Evolutionary conservation across 495 filamentous ascomycete genomes (phyloP), one percentile per base, ranked within the genome.

Genomic region (Penicillium cataractarum): DNA sequence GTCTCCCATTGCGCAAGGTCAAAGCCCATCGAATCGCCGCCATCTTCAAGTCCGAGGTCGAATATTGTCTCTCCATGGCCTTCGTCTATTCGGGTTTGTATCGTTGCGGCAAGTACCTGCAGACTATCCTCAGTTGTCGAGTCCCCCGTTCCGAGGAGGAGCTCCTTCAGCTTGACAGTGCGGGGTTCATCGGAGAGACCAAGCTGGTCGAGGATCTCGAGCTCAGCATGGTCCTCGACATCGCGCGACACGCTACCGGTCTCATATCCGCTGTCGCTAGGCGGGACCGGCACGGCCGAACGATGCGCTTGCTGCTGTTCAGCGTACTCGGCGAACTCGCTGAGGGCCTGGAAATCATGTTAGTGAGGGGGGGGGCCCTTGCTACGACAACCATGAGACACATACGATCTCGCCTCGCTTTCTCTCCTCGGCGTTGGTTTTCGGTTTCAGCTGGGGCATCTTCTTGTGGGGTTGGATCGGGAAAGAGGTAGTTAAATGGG

Each of bases 261-360:
- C 7, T 60, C 65, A 58, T 81, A 78, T 29, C 76, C 76, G 65
- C 73, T 82, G 52, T 81, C 76, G 65, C 77, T 78, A 22, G 78
- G 77, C 15, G 70, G 74, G 22, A 64, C 66, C 27, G 73, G 54
- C 22, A 40, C 65, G 22, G 68, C 71, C 79, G 65, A 88, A 72
- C 59, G 88, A 77, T 77, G 93, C 4, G 86, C 84, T 74, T 97
- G 94, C 74, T 99, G 92, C 76, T 93, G 89, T 74, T 97, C 93
- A 60, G 97, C 96, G 66, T 97, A 98, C 74, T 98, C 95, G 73
- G 96, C 92, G 71, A 99, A 99, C 66, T 97, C 95, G 82, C 90
- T 94, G 61, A 99, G 83, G 21, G 95, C 95, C 91, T 95, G 63
- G 59, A 9, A 49, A 55, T 35, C 48, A 46, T 65, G 56, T 62